A percentile compares a stretch with the other conserved stretches of the same genome.
These are phyloP conservation scores for Trichoderma endophyticum DNA, from an alignment of 2,329 filamentous ascomycete species.

Conservation along the genomic window DNA sequence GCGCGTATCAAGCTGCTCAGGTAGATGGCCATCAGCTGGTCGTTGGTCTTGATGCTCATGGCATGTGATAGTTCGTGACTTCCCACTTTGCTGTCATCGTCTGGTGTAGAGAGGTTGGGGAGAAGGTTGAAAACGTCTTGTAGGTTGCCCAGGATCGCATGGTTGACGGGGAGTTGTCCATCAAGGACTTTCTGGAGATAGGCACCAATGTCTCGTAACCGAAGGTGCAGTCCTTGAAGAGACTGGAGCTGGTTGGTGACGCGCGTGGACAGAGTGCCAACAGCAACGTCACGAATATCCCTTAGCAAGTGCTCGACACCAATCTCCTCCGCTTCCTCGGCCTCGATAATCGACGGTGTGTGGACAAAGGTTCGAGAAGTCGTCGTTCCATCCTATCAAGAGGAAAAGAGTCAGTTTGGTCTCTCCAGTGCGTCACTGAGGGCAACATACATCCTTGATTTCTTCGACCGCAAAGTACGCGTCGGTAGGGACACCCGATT, in stretches of 20 bases:
- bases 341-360: conserved; percentile 96
- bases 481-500: conserved; percentile 95
- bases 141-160: conserved; percentile 95
- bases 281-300: conserved; percentile 96
- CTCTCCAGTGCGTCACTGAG: background rate
- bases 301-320: conserved; percentile 96
- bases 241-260: conserved; percentile 98
- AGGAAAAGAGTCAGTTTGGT: conserved; percentile 11
- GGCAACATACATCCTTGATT: conserved; percentile 81
- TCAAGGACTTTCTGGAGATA: conserved; percentile 97
- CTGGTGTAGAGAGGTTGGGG: conserved; percentile 87
- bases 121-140: conserved; percentile 99
- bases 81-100: conserved; percentile 59
- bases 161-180: conserved; percentile 89
- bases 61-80: conserved; percentile 89
- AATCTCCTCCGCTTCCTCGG: conserved; percentile 98
- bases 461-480: conserved; percentile 99
- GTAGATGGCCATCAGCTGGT: conserved; percentile 98
- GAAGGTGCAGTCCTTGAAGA: conserved; percentile 89
- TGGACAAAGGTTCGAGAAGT: conserved; percentile 97
- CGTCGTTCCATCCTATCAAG: conserved; percentile 82
- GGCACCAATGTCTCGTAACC: conserved; percentile 88
- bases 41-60: conserved; percentile 99
- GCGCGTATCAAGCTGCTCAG: conserved; percentile 93
- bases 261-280: conserved; percentile 91